Conservation (phyloP, 352 stramenopile genomes). For the Aphanomyces stellatus region DNA sequence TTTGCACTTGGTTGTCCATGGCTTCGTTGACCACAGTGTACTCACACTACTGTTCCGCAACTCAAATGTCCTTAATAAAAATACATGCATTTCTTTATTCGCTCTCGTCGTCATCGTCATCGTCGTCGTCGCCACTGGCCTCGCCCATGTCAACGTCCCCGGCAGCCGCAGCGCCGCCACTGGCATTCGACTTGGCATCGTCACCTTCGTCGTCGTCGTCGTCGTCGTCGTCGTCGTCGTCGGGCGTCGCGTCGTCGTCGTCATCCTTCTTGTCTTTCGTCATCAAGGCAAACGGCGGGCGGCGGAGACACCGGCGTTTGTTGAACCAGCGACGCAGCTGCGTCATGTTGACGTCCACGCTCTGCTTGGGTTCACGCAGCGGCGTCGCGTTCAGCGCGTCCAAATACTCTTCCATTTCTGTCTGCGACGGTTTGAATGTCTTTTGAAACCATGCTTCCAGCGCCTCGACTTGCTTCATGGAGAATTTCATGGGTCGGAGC, state of each 20-base stretch:
- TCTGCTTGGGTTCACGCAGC: slow-evolving; percentile 70
- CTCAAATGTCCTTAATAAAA: too few species aligned
- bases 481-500: slow-evolving; percentile 79
- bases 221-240: slow-evolving; percentile 10
- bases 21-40: too few species aligned
- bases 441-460: slow-evolving; percentile 80
- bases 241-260: neutral
- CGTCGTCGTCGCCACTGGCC: neutral
- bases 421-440: slow-evolving; percentile 76
- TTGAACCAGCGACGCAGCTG: slow-evolving; percentile 81
- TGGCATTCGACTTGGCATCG: neutral
- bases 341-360: slow-evolving; percentile 79
- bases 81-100: neutral
- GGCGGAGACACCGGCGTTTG: slow-evolving; percentile 72
- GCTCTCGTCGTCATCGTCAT: neutral
- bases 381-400: slow-evolving; percentile 50
- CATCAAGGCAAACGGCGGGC: slow-evolving; percentile 76
- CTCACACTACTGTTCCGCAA: neutral
- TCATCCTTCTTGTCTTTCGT: slow-evolving; percentile 23
- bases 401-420: slow-evolving; percentile 74
- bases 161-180: neutral
- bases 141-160: neutral
- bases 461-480: slow-evolving; percentile 68
- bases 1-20: too few species aligned
- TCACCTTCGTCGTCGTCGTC: slow-evolving; percentile 6